Evolutionary conservation across 2,329 filamentous ascomycete genomes (phyloP), one percentile per base, ranked within the genome.

Genomic region (Fusarium incarnatum): DNA sequence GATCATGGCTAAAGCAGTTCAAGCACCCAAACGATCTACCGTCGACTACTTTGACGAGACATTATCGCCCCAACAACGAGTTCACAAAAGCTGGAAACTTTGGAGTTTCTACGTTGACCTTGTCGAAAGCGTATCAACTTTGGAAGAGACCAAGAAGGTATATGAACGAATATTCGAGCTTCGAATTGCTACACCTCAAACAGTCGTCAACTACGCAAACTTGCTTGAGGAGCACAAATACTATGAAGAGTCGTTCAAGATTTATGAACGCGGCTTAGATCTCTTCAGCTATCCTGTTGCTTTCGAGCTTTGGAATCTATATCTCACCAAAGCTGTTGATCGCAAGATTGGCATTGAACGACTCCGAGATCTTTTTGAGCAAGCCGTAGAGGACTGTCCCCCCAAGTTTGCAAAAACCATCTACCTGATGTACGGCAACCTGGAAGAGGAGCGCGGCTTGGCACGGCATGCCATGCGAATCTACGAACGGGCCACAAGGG

Each of bases 71-170:
- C 96, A 99, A 79, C 96, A 98, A 82, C 89, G 97, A 68, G 93
- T 99, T 5, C 96, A 99, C 83, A 99, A 99, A 85, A 97, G 94
- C 78, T 99, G 96, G 96, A 99, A 98, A 80, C 83, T 99, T 13
- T 99, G 96, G 96, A 97, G 94, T 81, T 99, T 99, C 84, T 99
- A 99, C 75, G 94, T 99, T 42, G 96, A 99, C 79, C 88, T 99
- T 3, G 94, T 99, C 5, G 96, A 99, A 80, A 97, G 94, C 79
- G 94, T 98, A 32, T 91, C 92, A 66, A 93, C 92, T 0, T 82
- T 99, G 18, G 94, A 97, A 23, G 95, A 98, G 81, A 98, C 95
- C 0, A 93, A 90, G 79, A 95, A 94, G 79, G 91, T 98, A 3
- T 99, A 99, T 80, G 96, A 99, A 79, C 88, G 96, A 59, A 98